Base-by-base conservation (phyloP, 176 grass and related monocot species). In the Triticum dicoccoides region DNA sequence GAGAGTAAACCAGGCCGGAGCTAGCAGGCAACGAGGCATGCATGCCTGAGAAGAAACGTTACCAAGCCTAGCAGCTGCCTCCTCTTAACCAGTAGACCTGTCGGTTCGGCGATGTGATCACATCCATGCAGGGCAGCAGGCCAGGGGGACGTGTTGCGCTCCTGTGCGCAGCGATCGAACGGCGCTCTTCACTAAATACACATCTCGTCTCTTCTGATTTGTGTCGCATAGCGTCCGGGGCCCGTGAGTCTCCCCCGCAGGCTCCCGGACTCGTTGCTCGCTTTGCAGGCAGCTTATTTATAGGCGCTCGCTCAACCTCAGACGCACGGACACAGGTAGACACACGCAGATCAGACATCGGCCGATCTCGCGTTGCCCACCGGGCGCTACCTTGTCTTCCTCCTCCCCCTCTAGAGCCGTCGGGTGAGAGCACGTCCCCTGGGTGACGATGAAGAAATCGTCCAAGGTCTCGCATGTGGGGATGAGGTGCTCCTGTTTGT, bases 381-480 rank as follows among this genome's bases (percentile, higher is more conserved):
- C 54, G 54, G 54, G 54, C 54, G 18, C 18, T 59, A 54, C 15
- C 25, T 54, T 14, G 45, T 76, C 73, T 76, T 76, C 73, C 64
- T 69, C 80, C 64, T 52, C 42, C 39, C 10, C 42, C 42, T 44
- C 42, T 13, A 11, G 27, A 15, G 56, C 5, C 21, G 37, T 42
- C 71, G 18, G 17, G 10, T 38, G 45, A 5, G 54, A 27, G 13
- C 51, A 6, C 45, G 75, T 52, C 72, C 72, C 17, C 35, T 9
- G 65, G 25, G 62, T 2, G 62, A 25, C 10, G 72, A 17, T 30
- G 73, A 76, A 76, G 73, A 30, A 76, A 45, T 45, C 94, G 90
- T 91, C 91, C 20, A 32, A 70, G 85, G 79, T 73, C 82, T 91
- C 86, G 89, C 89, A 96, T 93, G 94, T 91, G 89, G 85, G 45